Percentiles rank a stretch among this genome's conserved stretches.
Conservation (phyloP, 164 flowering plant species). For the Brasenia schreberi region DNA sequence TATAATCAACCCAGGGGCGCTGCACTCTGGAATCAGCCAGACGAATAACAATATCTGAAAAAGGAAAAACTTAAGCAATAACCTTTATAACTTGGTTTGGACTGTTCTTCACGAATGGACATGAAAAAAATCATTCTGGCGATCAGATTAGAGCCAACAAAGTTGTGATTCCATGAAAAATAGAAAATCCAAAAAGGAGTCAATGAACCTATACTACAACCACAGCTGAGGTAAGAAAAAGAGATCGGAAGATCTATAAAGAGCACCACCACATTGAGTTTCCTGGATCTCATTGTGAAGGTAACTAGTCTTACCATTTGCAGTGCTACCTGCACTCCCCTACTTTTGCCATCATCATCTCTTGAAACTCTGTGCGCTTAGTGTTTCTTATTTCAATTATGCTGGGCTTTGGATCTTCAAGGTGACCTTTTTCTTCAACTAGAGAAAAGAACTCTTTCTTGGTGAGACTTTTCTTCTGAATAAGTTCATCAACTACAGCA, state of each 20-base stretch:
- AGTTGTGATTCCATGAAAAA: too few species aligned
- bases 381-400: constrained; percentile 49
- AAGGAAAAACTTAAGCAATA: too few species aligned
- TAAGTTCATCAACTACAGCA: constrained; percentile 60
- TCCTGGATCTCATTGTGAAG: not conserved
- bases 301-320: not conserved
- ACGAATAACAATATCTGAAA: not conserved
- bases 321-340: constrained; percentile 4
- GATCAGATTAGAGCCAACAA: too few species aligned
- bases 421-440: constrained; percentile 51
- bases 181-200: too few species aligned
- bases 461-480: constrained; percentile 53
- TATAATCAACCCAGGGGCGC: too few species aligned
- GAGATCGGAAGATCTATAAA: not conserved
- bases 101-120: too few species aligned
- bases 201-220: too few species aligned
- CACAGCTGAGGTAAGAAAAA: not conserved
- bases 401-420: constrained; percentile 47
- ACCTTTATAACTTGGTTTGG: too few species aligned
- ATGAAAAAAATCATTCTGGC: too few species aligned
- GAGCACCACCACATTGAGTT: not conserved
- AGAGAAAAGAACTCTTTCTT: constrained; percentile 63
- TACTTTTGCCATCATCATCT: constrained; percentile 24
- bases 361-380: constrained; percentile 39
- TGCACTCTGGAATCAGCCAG: too few species aligned